Conservation (phyloP, 257 asterid species). For the Paulownia fortunei region DNA sequence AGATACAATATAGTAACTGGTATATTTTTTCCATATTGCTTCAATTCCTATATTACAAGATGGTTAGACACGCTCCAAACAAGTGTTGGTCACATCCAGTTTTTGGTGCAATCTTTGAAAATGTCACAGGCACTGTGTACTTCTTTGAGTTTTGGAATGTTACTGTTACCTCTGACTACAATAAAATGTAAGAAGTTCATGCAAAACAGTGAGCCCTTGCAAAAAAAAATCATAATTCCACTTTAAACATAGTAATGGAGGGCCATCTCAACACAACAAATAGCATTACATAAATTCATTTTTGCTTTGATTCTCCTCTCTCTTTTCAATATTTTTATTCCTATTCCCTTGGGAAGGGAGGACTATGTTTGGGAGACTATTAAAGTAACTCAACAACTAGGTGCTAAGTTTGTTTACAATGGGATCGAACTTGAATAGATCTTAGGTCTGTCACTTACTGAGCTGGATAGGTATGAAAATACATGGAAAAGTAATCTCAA, state of each 20-base stretch:
- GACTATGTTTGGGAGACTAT: neutral
- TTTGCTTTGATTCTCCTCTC: neutral
- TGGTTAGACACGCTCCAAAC: no score
- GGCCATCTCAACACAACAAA: neutral
- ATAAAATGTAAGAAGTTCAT: neutral
- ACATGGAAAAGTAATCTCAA: neutral
- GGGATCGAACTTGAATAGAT: neutral
- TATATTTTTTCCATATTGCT: neutral
- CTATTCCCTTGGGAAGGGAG: neutral
- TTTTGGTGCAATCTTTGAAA: neutral
- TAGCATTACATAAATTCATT: neutral
- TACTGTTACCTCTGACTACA: neutral
- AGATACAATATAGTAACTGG: neutral
- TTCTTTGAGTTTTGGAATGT: neutral
- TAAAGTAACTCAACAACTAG: neutral
- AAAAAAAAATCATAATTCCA: neutral
- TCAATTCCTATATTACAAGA: neutral
- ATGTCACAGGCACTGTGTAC: neutral
- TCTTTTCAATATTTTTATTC: neutral
- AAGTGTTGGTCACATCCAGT: neutral
- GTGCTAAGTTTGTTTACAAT: neutral
- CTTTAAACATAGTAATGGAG: neutral
- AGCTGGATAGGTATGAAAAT: neutral
- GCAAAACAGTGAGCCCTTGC: neutral
- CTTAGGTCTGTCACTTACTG: neutral